phyloP scores from a whole-genome alignment of 495 filamentous ascomycete species.

The Penicillium argentinense region DNA sequence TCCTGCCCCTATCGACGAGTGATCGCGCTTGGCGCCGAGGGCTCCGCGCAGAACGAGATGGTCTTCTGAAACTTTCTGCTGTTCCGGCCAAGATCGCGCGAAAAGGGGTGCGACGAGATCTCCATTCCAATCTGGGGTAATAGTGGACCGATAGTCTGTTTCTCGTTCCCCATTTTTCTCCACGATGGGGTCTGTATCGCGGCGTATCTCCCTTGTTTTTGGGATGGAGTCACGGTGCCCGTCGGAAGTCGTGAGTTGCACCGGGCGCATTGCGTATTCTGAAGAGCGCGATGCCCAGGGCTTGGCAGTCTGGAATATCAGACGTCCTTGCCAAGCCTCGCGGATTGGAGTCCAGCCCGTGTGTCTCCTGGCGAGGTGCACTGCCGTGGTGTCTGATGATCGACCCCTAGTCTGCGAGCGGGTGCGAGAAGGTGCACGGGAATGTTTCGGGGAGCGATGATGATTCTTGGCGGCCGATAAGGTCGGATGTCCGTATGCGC shows the following conservation, averaged over 20 bases:
- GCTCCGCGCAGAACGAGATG: neutral
- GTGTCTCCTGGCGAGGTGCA: conserved; percentile 3
- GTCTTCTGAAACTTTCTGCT: neutral
- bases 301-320: conserved; percentile 22
- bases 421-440: neutral
- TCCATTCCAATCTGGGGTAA: neutral
- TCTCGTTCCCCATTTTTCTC: neutral
- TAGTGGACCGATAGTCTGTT: too few species aligned
- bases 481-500: too few species aligned
- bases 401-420: neutral
- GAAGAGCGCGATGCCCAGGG: conserved; percentile 18
- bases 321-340: conserved; percentile 21
- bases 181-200: neutral
- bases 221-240: too few species aligned
- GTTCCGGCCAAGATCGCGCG: neutral
- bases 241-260: conserved; percentile 14
- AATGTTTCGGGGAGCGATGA: too few species aligned
- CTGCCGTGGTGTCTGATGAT: conserved; percentile 15
- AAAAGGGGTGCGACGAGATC: neutral
- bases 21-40: conserved; percentile 9
- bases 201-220: conserved; percentile 1
- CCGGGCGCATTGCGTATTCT: conserved; percentile 28
- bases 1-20: neutral
- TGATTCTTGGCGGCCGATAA: neutral
- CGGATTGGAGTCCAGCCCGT: conserved; percentile 9